Conservation (phyloP, 2,329 filamentous ascomycete genomes). For the Dactylella cylindrospora region DNA sequence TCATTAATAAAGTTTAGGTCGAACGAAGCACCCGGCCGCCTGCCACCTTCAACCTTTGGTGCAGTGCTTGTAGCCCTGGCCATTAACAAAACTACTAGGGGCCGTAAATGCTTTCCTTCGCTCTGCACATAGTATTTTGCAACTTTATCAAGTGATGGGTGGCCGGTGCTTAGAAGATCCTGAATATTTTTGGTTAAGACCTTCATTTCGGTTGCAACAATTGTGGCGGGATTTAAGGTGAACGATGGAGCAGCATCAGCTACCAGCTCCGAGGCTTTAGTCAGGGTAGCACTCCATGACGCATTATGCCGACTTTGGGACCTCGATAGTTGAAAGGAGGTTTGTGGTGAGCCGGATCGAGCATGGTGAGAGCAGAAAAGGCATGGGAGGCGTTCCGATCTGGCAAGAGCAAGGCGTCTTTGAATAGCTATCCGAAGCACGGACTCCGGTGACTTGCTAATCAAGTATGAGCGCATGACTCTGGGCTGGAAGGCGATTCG, state of each 20-base stretch:
- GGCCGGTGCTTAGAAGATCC: constrained; percentile 87
- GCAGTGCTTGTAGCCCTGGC: constrained; percentile 85
- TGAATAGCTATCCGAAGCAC: no score
- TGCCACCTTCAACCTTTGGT: constrained; percentile 61
- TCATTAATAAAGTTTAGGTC: constrained; percentile 57
- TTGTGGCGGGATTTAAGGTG: constrained; percentile 38
- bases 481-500: no score
- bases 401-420: no score
- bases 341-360: constrained; percentile 3
- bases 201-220: constrained; percentile 61
- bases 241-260: constrained; percentile 41
- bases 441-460: no score
- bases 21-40: constrained; percentile 41
- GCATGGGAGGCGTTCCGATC: constrained; percentile 31
- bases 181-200: constrained; percentile 91
- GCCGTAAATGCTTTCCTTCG: constrained; percentile 94
- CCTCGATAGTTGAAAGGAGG: neutral
- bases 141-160: constrained; percentile 89
- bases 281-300: constrained; percentile 35
- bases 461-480: no score
- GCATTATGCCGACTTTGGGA: constrained; percentile 18
- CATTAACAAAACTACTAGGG: constrained; percentile 94
- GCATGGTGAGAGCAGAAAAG: constrained; percentile 31
- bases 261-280: constrained; percentile 39
- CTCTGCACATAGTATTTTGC: constrained; percentile 98